Conservation (phyloP, 2,329 filamentous ascomycete species). For the Aspergillus ochraceoroseus region DNA sequence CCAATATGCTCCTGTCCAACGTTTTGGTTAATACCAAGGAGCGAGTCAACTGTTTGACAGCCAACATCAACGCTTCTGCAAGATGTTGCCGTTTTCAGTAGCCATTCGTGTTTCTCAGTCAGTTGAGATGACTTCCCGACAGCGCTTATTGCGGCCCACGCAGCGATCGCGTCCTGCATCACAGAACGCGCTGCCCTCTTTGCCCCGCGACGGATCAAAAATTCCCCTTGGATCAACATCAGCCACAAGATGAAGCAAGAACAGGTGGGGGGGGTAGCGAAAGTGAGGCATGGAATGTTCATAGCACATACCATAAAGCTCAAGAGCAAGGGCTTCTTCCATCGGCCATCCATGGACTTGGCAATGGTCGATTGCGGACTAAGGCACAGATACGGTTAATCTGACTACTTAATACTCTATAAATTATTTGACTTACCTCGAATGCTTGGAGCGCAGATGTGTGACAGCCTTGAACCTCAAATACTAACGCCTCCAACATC, state of each 20-base stretch:
- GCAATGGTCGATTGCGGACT: conserved; percentile 57
- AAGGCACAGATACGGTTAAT: conserved; percentile 27
- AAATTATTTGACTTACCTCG: conserved; percentile 26
- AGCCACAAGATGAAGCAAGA: conserved; percentile 7
- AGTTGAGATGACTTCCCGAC: conserved; percentile 56
- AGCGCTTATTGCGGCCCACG: conserved; percentile 56
- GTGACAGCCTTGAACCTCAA: conserved; percentile 47
- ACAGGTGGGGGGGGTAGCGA: background rate
- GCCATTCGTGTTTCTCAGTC: conserved; percentile 55
- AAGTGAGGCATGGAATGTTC: no score
- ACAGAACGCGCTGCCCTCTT: conserved; percentile 55
- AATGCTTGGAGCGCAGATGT: conserved; percentile 43
- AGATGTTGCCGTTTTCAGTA: conserved; percentile 53
- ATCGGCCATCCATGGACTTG: conserved; percentile 55
- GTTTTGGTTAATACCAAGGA: conserved; percentile 39
- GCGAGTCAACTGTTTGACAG: conserved; percentile 55
- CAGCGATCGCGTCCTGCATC: conserved; percentile 54
- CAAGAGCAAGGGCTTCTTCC: conserved; percentile 57
- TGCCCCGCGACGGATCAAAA: conserved; percentile 53
- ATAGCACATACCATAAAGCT: conserved; percentile 51
- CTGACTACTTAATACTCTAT: background rate
- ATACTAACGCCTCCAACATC: conserved; percentile 53
- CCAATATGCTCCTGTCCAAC: conserved; percentile 30
- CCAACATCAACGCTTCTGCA: conserved; percentile 51
- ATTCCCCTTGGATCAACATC: conserved; percentile 41